These are phyloP conservation scores for Trichocomaceae sp. DNA, from an alignment of 2,329 filamentous ascomycete genomes.

Conservation along the genomic window DNA sequence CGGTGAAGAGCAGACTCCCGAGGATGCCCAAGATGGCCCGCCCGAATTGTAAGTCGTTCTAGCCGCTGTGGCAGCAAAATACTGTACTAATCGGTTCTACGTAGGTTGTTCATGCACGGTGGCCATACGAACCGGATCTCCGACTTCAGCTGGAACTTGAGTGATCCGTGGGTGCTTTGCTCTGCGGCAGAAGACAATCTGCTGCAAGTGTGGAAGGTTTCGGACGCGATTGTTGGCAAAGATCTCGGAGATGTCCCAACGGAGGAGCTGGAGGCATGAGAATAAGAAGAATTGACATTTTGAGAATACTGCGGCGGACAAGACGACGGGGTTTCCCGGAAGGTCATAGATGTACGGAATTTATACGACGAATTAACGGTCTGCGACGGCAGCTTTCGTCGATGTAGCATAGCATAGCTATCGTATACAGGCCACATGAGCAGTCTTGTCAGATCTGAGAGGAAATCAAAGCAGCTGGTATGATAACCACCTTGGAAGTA, in stretches of 20 bases:
- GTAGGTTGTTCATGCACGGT: slow-evolving; percentile 92
- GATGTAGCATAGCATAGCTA: not conserved
- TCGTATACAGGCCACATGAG: not conserved
- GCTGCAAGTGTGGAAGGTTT: slow-evolving; percentile 88
- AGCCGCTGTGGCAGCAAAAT: not conserved
- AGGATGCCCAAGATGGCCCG: slow-evolving; percentile 90
- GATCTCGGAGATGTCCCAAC: slow-evolving; percentile 68
- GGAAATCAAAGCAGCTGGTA: too few relatives aligned
- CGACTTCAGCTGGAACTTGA: slow-evolving; percentile 96
- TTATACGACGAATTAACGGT: not conserved
- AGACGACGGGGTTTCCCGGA: not conserved
- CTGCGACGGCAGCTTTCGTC: not conserved
- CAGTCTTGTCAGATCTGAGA: not conserved
- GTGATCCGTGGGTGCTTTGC: slow-evolving; percentile 93
- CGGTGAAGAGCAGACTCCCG: slow-evolving; percentile 88
- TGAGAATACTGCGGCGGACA: not conserved
- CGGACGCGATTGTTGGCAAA: slow-evolving; percentile 71
- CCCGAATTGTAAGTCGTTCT: slow-evolving; percentile 71
- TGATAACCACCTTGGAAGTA: too few relatives aligned
- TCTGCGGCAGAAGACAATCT: slow-evolving; percentile 95
- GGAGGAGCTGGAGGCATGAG: slow-evolving; percentile 62
- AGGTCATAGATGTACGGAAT: not conserved
- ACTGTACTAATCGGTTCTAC: slow-evolving; percentile 4
- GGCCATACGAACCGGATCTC: slow-evolving; percentile 95
- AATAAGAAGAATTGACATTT: too few relatives aligned